Evolutionary conservation across 2,329 filamentous ascomycete genomes (phyloP), one percentile per base, ranked within the genome.

Genomic region (Pseudopyricularia javanii): DNA sequence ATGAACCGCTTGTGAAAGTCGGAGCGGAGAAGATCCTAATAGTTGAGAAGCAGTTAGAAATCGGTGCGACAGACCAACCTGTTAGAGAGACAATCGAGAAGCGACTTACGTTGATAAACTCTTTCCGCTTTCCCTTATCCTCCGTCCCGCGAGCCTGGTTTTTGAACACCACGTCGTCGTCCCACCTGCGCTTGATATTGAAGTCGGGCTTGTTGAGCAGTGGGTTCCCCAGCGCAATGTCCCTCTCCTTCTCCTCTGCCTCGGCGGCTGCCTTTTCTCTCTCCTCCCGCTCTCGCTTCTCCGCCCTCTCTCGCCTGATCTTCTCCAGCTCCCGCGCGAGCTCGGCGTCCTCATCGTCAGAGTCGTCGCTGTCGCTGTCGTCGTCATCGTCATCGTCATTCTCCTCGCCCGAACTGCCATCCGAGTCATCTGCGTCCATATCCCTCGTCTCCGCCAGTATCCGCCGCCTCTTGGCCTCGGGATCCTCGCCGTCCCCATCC

Each of bases 1-100:
- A 98, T 98, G 68, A 98, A 98, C 57, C 90, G 84, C 71, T 91
- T 93, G 74, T 98, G 93, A 68, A 98, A 98, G 69, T 98, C 93
- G 30, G 90, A 96, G 56, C 91, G 83, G 57, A 97, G 72, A 63
- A 95, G 75, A 69, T 97, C 86, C 83, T 88, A 56, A 43, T 22
- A 48, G 20, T 11, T 35, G 47, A 48, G 22, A 49, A 33, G 5
- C 35, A 32, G 37, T 45, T 7, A 45, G 49, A 37, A 20, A 50
- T 52, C 45, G 6, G 50, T 8, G 6, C 7, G 17, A 37, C 4
- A n/a, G 4, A n/a, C 4, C 3, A 12, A 49, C 1, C 11, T 5
- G 5, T 7, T 12, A 50, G 33, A n/a, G 49, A 54, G 55, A 34
- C 54, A 17, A 50, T 32, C 12, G 49, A 54, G 55, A 35, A 56